These are phyloP conservation scores for Cryptosporidium viatorum DNA, from an alignment of 169 alveolate species.

Conservation along the genomic window DNA sequence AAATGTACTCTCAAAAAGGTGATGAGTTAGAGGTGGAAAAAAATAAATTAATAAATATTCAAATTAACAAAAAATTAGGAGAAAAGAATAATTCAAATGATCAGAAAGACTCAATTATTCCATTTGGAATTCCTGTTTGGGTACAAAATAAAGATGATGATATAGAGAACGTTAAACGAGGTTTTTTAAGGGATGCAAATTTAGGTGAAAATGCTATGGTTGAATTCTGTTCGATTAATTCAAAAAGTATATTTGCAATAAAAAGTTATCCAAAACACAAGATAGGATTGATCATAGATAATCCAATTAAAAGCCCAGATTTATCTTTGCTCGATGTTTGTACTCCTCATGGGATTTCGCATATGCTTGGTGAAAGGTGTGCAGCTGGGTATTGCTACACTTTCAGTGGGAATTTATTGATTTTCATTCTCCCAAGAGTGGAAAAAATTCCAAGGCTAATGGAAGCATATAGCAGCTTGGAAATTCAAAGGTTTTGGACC, in stretches of 20 bases:
- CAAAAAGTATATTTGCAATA: slow-evolving; percentile 33
- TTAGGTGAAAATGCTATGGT: slow-evolving; percentile 72
- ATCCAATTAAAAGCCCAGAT: slow-evolving; percentile 69
- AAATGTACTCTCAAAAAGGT: slow-evolving; percentile 19
- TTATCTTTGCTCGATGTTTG: slow-evolving; percentile 38
- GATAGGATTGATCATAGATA: slow-evolving; percentile 38
- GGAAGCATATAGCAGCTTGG: slow-evolving; percentile 54
- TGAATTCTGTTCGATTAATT: slow-evolving; percentile 29
- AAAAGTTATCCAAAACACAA: slow-evolving; percentile 61
- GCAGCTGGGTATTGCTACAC: slow-evolving; percentile 54
- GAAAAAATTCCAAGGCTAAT: slow-evolving; percentile 52
- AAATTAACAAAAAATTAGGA: not conserved
- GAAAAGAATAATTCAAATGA: slow-evolving; percentile 6
- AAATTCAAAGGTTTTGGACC: slow-evolving; percentile 68
- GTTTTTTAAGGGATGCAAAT: slow-evolving; percentile 65
- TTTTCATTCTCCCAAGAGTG: slow-evolving; percentile 51
- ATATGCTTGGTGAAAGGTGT: slow-evolving; percentile 70
- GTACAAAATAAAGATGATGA: slow-evolving; percentile 14
- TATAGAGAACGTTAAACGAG: not conserved
- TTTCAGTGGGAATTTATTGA: slow-evolving; percentile 63
- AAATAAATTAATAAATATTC: slow-evolving; percentile 14
- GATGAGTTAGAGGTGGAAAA: not conserved
- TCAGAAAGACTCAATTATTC: slow-evolving; percentile 40
- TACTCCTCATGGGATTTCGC: slow-evolving; percentile 70
- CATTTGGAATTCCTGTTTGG: slow-evolving; percentile 70